Base-by-base conservation (phyloP, 148 eudicot species). In the Linanthus parryae region DNA sequence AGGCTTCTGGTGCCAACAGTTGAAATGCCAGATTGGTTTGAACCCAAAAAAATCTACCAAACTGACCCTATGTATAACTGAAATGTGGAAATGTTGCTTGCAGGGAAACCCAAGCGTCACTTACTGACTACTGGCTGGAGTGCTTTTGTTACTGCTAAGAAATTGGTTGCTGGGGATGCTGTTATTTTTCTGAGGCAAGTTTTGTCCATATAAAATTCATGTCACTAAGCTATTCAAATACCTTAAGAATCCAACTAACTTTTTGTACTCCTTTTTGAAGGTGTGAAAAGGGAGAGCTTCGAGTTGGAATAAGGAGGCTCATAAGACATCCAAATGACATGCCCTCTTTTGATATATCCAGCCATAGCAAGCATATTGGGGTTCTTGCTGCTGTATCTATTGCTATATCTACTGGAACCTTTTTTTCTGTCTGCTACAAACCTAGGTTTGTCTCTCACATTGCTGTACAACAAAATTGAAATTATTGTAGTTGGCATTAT, bases 91-190 rank as follows among this genome's bases (percentile, higher is more conserved):
- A 45, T 15, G 29, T 78, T 33, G 33, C 17, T 40, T 58, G 44
- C 84, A 92, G 98, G 98, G 41, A 95, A 92, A 69, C 98, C 98
- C 30, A 80, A 85, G 67, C 90, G 98, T 48, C 98, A 92, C 67
- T 71, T 92, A 52, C 80, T 92, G 56, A 87, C 96, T 8, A 92
- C 96, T 58, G 98, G 98, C 42, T 92, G 98, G 98, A 92, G 98
- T 69, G 94, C 81, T 31, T 92, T 92, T 71, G 98, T 92, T 40
- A 87, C 90, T 69, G 80, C 98, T 39, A 92, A 92, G 65, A 92
- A 81, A 54, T 58, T 92, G 57, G 87, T 87, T 43, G 94, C 98
- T 55, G 98, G 98, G 57, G 98, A 92, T 70, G 90, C 98, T 25
- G 87, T 92, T 61, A 84, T 92, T 50, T 92, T 92, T 69, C 50